Conservation (phyloP, 2,329 filamentous ascomycete species). For the Leptosphaerulina australis region DNA sequence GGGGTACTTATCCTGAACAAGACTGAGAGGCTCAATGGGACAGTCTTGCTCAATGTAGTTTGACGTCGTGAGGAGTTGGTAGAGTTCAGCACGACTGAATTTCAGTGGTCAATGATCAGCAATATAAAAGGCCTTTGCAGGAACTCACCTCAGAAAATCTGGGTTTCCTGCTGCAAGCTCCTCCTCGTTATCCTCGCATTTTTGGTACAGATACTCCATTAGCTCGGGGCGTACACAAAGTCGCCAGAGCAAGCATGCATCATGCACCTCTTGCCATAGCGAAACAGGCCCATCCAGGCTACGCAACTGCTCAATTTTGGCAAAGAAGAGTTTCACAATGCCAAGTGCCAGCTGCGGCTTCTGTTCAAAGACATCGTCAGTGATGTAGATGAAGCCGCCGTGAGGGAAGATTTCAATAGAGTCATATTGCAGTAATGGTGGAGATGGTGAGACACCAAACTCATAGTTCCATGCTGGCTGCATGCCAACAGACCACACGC, state of each 20-base stretch:
- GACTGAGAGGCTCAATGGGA: constrained; percentile 11
- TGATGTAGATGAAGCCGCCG: constrained; percentile 51
- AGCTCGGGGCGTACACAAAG: constrained; percentile 42
- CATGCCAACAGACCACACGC: constrained; percentile 45
- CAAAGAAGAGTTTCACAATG: constrained; percentile 46
- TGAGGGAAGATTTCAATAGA: constrained; percentile 47
- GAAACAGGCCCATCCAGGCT: constrained; percentile 21
- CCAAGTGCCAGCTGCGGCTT: constrained; percentile 45
- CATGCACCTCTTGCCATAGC: constrained; percentile 25
- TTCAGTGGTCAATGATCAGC: constrained; percentile 1
- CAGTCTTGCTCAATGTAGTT: constrained; percentile 38
- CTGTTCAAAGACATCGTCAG: constrained; percentile 52
- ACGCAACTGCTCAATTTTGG: constrained; percentile 33
- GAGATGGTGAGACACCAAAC: constrained; percentile 18
- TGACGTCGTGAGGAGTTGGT: constrained; percentile 28
- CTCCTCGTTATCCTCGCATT: constrained; percentile 26
- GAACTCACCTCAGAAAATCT: constrained; percentile 24
- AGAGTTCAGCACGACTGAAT: constrained; percentile 32
- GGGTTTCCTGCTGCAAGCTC: constrained; percentile 27
- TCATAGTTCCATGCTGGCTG: constrained; percentile 29
- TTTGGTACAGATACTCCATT: constrained; percentile 33
- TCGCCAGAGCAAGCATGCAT: constrained; percentile 40
- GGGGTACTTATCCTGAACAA: constrained; percentile 33
- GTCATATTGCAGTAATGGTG: constrained; percentile 26
- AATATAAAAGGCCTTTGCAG: too few relatives aligned